Conservation (phyloP, 352 stramenopile genomes). For the Globisporangium apiculatum region DNA sequence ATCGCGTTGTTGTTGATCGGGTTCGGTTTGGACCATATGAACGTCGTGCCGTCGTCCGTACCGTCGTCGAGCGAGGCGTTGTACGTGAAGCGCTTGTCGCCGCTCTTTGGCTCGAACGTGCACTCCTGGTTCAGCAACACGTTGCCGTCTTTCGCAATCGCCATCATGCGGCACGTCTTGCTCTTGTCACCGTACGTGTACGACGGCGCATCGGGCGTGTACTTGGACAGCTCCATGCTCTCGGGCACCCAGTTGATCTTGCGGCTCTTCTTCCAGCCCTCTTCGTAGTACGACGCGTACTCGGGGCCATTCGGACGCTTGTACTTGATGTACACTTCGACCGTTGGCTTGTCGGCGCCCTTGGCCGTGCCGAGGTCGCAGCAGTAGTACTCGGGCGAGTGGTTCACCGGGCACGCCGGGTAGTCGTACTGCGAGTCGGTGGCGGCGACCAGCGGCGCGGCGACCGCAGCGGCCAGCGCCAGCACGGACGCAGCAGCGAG, state of each 20-base stretch:
- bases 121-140: constrained; percentile 37
- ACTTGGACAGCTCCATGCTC: constrained; percentile 43
- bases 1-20: constrained; percentile 67
- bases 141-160: constrained; percentile 18
- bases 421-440: constrained; percentile 50
- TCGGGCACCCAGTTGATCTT: constrained; percentile 53
- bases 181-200: constrained; percentile 46
- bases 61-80: constrained; percentile 50
- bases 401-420: constrained; percentile 54
- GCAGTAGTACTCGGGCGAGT: constrained; percentile 47
- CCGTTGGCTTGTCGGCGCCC: constrained; percentile 21
- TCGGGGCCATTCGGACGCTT: constrained; percentile 36
- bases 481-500: constrained; percentile 4
- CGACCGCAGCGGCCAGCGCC: constrained; percentile 5
- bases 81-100: constrained; percentile 33
- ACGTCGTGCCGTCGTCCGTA: constrained; percentile 36
- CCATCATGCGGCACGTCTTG: constrained; percentile 40
- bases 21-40: constrained; percentile 45
- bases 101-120: constrained; percentile 21
- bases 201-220: constrained; percentile 40
- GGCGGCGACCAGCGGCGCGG: constrained; percentile 21
- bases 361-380: constrained; percentile 33
- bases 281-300: constrained; percentile 50
- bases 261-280: constrained; percentile 56
- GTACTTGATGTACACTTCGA: constrained; percentile 52